Base-by-base conservation (phyloP, 2,329 filamentous ascomycete species). In the Xylariaceae sp. region DNA sequence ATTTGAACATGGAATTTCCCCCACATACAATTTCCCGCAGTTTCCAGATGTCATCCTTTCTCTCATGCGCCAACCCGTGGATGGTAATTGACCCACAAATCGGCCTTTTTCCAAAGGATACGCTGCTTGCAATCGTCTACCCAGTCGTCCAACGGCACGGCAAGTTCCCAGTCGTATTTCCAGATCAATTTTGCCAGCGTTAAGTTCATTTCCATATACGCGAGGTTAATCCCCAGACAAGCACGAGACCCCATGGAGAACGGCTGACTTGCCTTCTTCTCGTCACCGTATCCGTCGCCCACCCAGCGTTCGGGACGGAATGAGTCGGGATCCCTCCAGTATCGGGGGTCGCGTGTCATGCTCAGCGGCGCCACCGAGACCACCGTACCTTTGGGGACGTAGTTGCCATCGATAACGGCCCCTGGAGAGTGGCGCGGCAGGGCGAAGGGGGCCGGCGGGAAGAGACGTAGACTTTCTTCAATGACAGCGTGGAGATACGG, bases 171-270 rank as follows among this genome's bases (percentile, higher is more conserved):
- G 47, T 75, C 70, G 50, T 70, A 75, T 2, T 62, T 57, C 51
- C 58, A 73, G 6, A 73, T 19, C 31, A 75, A 50, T 56, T 71
- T 73, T 1, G 71, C 68, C 8, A 75, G 46, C 8, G 71, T 66
- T 3, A 72, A 54, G 5, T 66, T 61, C 65, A 74, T 69, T 58
- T 75, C 72, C 5, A 72, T 63, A 37, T 70, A 70, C 0, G 72
- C 73, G 11, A 70, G 55, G 41, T 67, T 67, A 39, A 60, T 60
- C 6, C 65, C 65, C 7, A 67, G 57, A 41, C 65, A 67, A 41
- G 55, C 58, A 2, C 65, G 53, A 1, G 63, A 50, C 0, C 65
- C 65, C 7, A 52, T 42, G 2, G 57, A 60, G 48, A 66, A 67
- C 0, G 65, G 64, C 47, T 62, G 60, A 41, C 58, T 62, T 6